These are phyloP conservation scores for Saccharomyces hybrid DNA, from an alignment of 1,139 yeast species.

Conservation along the genomic window DNA sequence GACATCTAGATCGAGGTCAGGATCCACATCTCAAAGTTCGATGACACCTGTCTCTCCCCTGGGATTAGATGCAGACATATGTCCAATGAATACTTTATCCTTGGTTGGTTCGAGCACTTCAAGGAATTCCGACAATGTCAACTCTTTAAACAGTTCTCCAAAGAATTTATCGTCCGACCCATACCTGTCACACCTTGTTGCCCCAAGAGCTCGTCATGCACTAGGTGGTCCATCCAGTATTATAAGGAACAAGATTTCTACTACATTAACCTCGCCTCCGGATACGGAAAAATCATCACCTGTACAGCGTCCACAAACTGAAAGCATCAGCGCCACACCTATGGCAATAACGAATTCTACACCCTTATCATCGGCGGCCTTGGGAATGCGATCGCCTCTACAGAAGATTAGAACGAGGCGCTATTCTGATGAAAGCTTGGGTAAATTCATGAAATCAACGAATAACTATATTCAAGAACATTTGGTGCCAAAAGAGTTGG, in stretches of 20 bases:
- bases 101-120: conserved; percentile 6
- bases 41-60: conserved; percentile 5
- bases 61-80: conserved; percentile 8
- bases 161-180: conserved; percentile 4
- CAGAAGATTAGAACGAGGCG: conserved; percentile 8
- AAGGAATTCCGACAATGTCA: conserved; percentile 7
- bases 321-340: conserved; percentile 4
- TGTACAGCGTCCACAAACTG: background rate
- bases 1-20: conserved; percentile 3
- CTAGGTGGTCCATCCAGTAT: background rate
- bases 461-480: background rate
- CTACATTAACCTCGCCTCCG: conserved; percentile 9
- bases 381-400: conserved; percentile 4
- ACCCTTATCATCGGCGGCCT: conserved; percentile 7
- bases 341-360: conserved; percentile 10
- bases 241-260: conserved; percentile 4
- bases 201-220: conserved; percentile 9
- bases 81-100: conserved; percentile 7
- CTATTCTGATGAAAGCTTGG: conserved; percentile 10
- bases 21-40: conserved; percentile 8
- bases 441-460: conserved; percentile 3
- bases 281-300: conserved; percentile 1
- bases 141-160: conserved; percentile 5
- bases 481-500: conserved; percentile 3
- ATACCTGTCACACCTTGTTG: conserved; percentile 10